phyloP scores from a whole-genome alignment of 1,284 basidiomycete genomes.

The Hemileia vastatrix region DNA sequence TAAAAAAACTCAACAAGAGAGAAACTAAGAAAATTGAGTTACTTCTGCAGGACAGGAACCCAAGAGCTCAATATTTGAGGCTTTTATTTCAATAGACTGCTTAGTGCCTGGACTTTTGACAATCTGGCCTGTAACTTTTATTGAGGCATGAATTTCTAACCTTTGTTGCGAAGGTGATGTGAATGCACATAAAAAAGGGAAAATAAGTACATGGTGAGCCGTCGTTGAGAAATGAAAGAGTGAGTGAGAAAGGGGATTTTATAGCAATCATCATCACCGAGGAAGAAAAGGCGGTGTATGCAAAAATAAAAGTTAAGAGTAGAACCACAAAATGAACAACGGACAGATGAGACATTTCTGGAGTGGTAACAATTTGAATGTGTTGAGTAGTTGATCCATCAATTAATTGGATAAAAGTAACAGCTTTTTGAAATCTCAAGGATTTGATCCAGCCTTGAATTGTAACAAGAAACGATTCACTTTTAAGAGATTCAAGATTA shows the following conservation, averaged over 20 bases:
- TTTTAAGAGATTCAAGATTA: too few species aligned
- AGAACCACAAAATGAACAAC: too few species aligned
- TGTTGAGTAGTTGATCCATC: constrained; percentile 13
- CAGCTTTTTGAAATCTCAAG: constrained; percentile 12
- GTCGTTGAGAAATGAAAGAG: too few species aligned
- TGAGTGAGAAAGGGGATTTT: too few species aligned
- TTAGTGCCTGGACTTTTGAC: constrained; percentile 3
- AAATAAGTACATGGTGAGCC: too few species aligned
- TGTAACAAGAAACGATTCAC: background rate
- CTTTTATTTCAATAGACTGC: constrained; percentile 12
- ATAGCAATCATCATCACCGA: too few species aligned
- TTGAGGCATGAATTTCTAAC: constrained; percentile 7
- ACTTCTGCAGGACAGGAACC: background rate
- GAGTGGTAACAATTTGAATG: constrained; percentile 8
- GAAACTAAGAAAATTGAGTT: too few species aligned
- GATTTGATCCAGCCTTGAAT: constrained; percentile 15
- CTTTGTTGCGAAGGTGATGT: too few species aligned
- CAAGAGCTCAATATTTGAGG: background rate
- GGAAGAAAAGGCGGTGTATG: too few species aligned
- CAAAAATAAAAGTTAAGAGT: too few species aligned
- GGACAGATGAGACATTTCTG: constrained; percentile 1
- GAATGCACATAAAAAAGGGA: too few species aligned
- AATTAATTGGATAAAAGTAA: constrained; percentile 6
- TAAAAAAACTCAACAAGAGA: too few species aligned
- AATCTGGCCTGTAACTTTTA: constrained; percentile 11